A percentile compares a stretch with the other conserved stretches of the same genome.
Evolutionary conservation across 164 flowering plant species (phyloP).

Genomic region (Protea cynaroides): DNA sequence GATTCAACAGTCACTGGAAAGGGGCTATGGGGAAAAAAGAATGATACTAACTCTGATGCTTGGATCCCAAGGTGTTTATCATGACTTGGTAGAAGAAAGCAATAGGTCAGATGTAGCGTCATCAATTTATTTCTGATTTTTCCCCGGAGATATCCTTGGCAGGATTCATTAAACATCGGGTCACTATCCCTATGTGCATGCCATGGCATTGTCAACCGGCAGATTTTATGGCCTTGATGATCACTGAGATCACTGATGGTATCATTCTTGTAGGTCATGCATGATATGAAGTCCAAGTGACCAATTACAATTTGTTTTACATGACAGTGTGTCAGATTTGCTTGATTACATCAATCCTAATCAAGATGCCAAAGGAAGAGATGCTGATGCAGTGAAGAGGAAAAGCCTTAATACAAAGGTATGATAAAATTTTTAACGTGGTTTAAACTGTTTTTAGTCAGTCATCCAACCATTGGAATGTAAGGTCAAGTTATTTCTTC

Average conservation of each 20-base stretch:
- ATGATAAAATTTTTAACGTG: slow-evolving; percentile 4
- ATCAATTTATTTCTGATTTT: neutral
- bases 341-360: slow-evolving; percentile 92
- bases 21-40: neutral
- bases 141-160: neutral
- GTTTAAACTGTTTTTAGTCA: neutral
- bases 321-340: slow-evolving; percentile 92
- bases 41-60: neutral
- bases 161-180: neutral
- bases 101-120: neutral
- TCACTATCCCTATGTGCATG: neutral
- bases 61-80: neutral
- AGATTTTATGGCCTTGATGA: neutral
- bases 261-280: neutral
- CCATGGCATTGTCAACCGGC: neutral
- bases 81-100: neutral
- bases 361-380: slow-evolving; percentile 57
- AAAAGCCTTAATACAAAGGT: slow-evolving; percentile 69
- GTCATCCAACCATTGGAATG: too few relatives aligned
- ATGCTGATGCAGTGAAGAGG: slow-evolving; percentile 48
- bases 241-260: neutral
- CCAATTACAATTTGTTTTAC: slow-evolving; percentile 4
- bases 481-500: too few relatives aligned
- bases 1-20: neutral
- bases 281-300: slow-evolving; percentile 1